A percentile compares a stretch with the other conserved stretches of the same genome.
Evolutionary conservation across 805 yeast species (phyloP).

Genomic region (Wickerhamomyces canadensis): DNA sequence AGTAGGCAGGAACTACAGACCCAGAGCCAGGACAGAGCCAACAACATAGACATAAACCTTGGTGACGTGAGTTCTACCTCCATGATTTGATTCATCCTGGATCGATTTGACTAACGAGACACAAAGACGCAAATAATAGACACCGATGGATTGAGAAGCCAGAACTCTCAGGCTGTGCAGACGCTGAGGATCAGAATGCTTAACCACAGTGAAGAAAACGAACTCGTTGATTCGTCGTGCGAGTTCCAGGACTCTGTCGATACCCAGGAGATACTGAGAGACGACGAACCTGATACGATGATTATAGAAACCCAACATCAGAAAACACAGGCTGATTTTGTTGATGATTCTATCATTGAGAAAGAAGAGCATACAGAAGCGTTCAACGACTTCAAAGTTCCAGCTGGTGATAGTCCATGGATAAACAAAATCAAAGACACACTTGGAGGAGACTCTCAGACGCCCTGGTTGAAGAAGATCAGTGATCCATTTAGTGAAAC

Average conservation of each 20-base stretch:
- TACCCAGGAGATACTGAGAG: constrained; percentile 17
- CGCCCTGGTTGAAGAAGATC: constrained; percentile 27
- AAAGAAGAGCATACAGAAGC: constrained; percentile 3
- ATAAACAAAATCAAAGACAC: constrained; percentile 27
- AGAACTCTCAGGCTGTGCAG: background rate
- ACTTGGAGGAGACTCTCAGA: constrained; percentile 16
- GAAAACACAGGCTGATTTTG: no score
- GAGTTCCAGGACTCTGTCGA: constrained; percentile 14
- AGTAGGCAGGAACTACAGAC: no score
- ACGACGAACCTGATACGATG: constrained; percentile 5
- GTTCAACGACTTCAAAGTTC: constrained; percentile 8
- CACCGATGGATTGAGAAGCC: constrained; percentile 7
- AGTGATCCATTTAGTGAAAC: constrained; percentile 34
- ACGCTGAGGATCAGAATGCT: constrained; percentile 9
- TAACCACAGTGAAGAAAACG: constrained; percentile 17
- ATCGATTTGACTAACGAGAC: no score
- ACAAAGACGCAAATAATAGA: constrained; percentile 18
- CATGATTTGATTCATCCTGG: no score
- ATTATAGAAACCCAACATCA: background rate
- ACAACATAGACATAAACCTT: no score
- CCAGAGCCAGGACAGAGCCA: no score
- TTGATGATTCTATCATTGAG: background rate
- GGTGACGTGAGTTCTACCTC: no score
- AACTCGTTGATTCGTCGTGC: constrained; percentile 20
- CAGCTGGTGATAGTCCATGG: constrained; percentile 12